Percentiles rank a stretch among this genome's conserved stretches.
Evolutionary conservation across 2,329 filamentous ascomycete species (phyloP).

Genomic region (Trichoderma aggressivum): DNA sequence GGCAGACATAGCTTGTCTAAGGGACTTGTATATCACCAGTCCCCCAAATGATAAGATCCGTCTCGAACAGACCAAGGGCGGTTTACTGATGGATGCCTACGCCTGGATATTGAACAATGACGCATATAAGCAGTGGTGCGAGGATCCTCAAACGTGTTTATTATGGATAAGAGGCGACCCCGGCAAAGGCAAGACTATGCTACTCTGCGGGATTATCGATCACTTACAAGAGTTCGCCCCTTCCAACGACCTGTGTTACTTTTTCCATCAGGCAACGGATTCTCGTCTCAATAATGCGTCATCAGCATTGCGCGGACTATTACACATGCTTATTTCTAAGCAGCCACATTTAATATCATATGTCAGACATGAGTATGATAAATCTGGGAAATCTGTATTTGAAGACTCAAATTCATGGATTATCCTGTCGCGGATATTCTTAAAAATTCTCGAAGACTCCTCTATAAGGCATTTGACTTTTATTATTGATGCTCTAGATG

Average conservation of each 20-base stretch:
- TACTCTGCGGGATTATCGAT: background rate
- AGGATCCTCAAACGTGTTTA: background rate
- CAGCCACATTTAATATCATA: background rate
- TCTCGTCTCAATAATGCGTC: background rate
- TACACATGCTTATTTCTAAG: background rate
- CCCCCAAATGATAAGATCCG: background rate
- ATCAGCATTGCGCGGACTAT: background rate
- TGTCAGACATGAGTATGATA: background rate
- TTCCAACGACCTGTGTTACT: background rate
- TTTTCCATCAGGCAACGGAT: background rate
- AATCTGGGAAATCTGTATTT: background rate
- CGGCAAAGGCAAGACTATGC: background rate
- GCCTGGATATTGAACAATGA: background rate
- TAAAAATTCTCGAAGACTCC: rapidly evolving
- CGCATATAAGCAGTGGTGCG: background rate
- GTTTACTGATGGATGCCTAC: background rate
- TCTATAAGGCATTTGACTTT: background rate
- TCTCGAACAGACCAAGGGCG: background rate
- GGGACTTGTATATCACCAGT: background rate
- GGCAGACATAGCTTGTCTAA: background rate
- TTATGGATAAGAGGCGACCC: background rate
- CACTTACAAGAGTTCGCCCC: rapidly evolving
- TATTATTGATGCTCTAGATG: background rate
- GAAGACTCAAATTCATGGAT: background rate
- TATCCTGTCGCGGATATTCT: background rate